These are phyloP conservation scores for Paramecium octaurelia DNA, from an alignment of 73 alveolate species.

Conservation along the genomic window DNA sequence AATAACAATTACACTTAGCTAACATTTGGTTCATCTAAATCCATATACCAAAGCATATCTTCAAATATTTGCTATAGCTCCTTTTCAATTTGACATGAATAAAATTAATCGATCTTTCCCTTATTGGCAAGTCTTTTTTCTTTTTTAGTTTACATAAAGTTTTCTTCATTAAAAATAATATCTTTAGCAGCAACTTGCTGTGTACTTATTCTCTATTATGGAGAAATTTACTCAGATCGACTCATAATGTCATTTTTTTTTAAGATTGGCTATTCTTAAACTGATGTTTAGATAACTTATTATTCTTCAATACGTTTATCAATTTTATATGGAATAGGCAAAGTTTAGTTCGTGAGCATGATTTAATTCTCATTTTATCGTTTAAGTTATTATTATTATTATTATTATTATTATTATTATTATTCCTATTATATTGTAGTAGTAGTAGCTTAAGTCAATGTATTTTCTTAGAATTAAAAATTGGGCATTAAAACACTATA, in stretches of 20 bases:
- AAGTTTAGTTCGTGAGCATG: neutral
- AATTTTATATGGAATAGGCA: neutral
- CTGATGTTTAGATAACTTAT: neutral
- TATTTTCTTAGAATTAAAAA: neutral
- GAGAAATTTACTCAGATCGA: neutral
- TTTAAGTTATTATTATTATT: neutral
- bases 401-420: neutral
- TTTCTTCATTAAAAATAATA: conserved; percentile 1
- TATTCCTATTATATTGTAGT: neutral
- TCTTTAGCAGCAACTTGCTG: neutral
- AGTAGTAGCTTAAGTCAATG: neutral
- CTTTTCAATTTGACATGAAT: neutral
- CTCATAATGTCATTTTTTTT: neutral
- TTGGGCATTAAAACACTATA: neutral
- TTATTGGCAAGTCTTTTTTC: neutral
- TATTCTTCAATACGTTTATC: neutral
- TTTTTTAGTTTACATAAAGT: neutral
- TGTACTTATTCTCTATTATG: neutral
- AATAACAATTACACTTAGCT: neutral
- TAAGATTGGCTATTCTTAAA: neutral
- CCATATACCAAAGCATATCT: conserved; percentile 2
- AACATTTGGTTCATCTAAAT: neutral
- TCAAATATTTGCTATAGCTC: neutral
- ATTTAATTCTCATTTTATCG: neutral
- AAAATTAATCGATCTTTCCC: neutral